Evolutionary conservation across 1,284 basidiomycete genomes (phyloP), one percentile per base, ranked within the genome.

Genomic region (Pyrrhoderma noxium): DNA sequence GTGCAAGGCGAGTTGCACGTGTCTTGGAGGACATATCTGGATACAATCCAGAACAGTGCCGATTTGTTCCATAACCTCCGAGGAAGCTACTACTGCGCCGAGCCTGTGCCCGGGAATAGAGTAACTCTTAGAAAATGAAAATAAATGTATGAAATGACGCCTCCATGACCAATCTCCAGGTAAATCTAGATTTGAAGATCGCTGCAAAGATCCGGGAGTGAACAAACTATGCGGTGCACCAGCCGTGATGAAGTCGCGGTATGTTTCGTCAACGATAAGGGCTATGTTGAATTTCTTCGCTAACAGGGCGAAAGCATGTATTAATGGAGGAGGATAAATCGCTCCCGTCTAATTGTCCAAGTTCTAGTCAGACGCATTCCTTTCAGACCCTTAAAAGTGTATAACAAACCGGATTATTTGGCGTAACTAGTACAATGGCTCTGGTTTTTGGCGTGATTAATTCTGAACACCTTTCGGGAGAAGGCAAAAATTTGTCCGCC

Each of bases 241-340:
- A 13, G 71, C 61, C 0, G 74, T 66, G 41, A 91, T 72, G 61
- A 94, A 93, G 61, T 94, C 90, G 16, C 89, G 79, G 65, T 95
- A 94, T 0, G 90, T 92, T 66, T 92, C 88, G 64, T 93, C 89
- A n/a, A 94, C 56, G 19, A 94, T 77, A n/a, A 94, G 75, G 0
- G 89, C 83, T 8, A 93, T 64, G 2, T 74, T 69, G 27, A 74
- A 66, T 49, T 76, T 66, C 23, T 63, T 67, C 0, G 89, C 86
- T 0, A 94, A 74, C 0, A 66, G 60, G 2, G 78, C 77, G 61
- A 93, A 91, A 3, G 76, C 67, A 0, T 71, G 64, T n/a, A 94
- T 68, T 14, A 87, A 70, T 0, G 65, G 62, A 0, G 79, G 72
- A 0, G 83, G 65, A 60, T 91, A 93, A 2, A 80, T 77, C 0